phyloP scores from a whole-genome alignment of 495 filamentous ascomycete species.

The Collariella sp. region DNA sequence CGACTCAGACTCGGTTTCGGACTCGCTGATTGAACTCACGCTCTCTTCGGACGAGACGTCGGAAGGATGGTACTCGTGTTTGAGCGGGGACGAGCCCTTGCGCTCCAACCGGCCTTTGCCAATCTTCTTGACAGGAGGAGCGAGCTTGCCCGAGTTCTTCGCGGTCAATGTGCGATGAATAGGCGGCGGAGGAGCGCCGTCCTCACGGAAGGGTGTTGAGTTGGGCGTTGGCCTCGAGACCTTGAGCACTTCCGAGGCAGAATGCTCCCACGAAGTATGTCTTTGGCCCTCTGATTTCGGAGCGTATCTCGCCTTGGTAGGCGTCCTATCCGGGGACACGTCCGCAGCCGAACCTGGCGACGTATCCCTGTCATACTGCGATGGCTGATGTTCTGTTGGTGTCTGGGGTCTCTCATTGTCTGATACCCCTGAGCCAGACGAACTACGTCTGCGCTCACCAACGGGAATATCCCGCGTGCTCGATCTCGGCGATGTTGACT shows the following conservation, averaged over 20 bases:
- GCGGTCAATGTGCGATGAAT: conserved; percentile 39
- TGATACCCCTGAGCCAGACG: conserved; percentile 6
- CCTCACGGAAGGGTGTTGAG: conserved; percentile 30
- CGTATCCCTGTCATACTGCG: conserved; percentile 13
- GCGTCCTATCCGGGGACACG: conserved; percentile 23
- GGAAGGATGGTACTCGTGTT: conserved; percentile 95
- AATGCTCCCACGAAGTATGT: conserved; percentile 5
- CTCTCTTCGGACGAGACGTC: conserved; percentile 49
- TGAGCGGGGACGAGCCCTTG: conserved; percentile 84
- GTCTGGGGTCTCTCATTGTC: conserved; percentile 19
- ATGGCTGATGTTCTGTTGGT: conserved; percentile 20
- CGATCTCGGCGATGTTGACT: conserved; percentile 39
- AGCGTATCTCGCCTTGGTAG: conserved; percentile 22
- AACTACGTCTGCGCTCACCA: conserved; percentile 50
- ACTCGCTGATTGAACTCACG: conserved; percentile 43
- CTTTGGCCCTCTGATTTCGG: conserved; percentile 9
- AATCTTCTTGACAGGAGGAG: conserved; percentile 43
- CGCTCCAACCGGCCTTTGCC: conserved; percentile 44
- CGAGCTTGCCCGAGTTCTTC: conserved; percentile 37
- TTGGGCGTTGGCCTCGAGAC: conserved; percentile 38
- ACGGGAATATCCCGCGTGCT: conserved; percentile 60
- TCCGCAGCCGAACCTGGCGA: not conserved
- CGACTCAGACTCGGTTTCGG: conserved; percentile 33
- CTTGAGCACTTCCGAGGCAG: conserved; percentile 18
- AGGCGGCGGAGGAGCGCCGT: conserved; percentile 44